phyloP scores from a whole-genome alignment of 305 asterid genomes.

The Fraxinus ornus region DNA sequence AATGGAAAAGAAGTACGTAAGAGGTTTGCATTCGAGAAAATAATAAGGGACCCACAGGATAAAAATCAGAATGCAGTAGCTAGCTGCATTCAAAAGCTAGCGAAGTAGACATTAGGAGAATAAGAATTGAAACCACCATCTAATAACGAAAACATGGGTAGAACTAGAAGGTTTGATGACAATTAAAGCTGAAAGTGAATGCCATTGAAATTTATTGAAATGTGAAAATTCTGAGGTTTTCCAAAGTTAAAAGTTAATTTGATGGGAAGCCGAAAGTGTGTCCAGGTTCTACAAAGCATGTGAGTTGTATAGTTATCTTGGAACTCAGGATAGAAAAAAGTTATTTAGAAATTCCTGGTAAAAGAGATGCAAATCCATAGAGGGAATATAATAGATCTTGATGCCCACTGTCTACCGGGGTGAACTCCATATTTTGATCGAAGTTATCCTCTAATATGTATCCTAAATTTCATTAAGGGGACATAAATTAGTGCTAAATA shows the following conservation, averaged over 20 bases:
- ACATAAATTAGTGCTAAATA: neutral
- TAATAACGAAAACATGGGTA: neutral
- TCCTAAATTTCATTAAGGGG: neutral
- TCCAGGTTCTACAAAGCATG: neutral
- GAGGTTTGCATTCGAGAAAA: neutral
- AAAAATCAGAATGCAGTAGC: neutral
- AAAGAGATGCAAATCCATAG: neutral
- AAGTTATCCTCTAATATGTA: neutral
- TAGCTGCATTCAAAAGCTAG: neutral
- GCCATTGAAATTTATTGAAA: neutral
- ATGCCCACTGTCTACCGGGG: neutral
- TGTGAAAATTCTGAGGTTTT: neutral
- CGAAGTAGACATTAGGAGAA: neutral
- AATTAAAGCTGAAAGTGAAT: neutral
- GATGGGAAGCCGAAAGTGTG: neutral
- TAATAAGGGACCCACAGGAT: neutral
- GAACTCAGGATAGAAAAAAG: neutral
- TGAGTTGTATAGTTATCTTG: neutral
- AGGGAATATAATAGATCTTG: neutral
- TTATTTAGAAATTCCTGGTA: neutral
- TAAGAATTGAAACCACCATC: neutral
- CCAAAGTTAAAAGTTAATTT: neutral
- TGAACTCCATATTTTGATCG: neutral
- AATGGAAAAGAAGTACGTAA: neutral
- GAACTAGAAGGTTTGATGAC: neutral